These are phyloP conservation scores for Entoloma clypeatum DNA, from an alignment of 1,284 basidiomycete genomes.

Conservation along the genomic window DNA sequence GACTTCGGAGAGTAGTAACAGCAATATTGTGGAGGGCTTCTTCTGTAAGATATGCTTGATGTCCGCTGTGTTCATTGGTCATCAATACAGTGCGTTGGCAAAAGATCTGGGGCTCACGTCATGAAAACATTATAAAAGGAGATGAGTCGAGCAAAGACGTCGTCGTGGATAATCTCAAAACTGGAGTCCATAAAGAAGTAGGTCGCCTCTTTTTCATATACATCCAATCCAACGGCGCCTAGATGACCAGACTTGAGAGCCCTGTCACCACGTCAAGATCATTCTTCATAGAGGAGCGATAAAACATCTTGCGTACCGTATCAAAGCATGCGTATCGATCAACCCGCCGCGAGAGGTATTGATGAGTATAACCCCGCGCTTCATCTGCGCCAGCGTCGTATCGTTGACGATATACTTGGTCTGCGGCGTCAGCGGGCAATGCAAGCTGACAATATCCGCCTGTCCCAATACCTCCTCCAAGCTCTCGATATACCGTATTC, in stretches of 20 bases:
- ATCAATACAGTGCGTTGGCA: background rate
- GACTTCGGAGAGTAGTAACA: slow-evolving; percentile 32
- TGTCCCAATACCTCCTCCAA: slow-evolving; percentile 31
- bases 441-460: slow-evolving; percentile 37
- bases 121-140: slow-evolving; percentile 41
- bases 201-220: slow-evolving; percentile 35
- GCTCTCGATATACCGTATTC: slow-evolving; percentile 32
- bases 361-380: slow-evolving; percentile 35
- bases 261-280: slow-evolving; percentile 16
- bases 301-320: slow-evolving; percentile 27
- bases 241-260: slow-evolving; percentile 34
- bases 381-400: slow-evolving; percentile 30
- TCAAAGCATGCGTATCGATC: slow-evolving; percentile 37
- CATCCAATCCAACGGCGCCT: slow-evolving; percentile 36
- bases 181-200: slow-evolving; percentile 40
- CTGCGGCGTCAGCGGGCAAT: slow-evolving; percentile 33
- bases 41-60: slow-evolving; percentile 36
- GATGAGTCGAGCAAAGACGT: slow-evolving; percentile 38
- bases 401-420: slow-evolving; percentile 40
- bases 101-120: slow-evolving; percentile 25
- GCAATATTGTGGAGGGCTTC: slow-evolving; percentile 37
- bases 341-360: slow-evolving; percentile 38
- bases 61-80: slow-evolving; percentile 26
- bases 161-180: slow-evolving; percentile 36
- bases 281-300: background rate